Percentiles rank a stretch among this genome's conserved stretches.
These are phyloP conservation scores for Kazachstania viticola DNA, from an alignment of 805 yeast species.

Conservation along the genomic window DNA sequence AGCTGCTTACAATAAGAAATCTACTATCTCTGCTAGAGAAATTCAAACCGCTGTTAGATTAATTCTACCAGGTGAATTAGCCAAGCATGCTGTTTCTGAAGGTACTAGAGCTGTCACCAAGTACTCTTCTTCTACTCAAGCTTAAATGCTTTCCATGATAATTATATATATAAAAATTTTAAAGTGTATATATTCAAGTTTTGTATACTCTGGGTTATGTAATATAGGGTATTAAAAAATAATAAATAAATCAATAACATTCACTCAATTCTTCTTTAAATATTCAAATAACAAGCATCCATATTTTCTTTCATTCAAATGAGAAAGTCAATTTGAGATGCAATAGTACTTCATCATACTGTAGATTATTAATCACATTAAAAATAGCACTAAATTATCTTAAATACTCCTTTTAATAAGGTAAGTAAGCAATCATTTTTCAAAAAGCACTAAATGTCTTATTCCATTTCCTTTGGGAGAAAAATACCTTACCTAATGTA, in stretches of 20 bases:
- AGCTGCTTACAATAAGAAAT: conserved; percentile 97
- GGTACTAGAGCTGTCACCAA: conserved; percentile 98
- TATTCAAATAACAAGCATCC: too few relatives aligned
- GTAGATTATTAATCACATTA: too few relatives aligned
- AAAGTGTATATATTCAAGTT: conserved; percentile 1
- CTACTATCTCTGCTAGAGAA: conserved; percentile 96
- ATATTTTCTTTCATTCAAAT: too few relatives aligned
- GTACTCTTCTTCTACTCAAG: conserved; percentile 60
- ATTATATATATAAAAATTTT: conserved; percentile 1
- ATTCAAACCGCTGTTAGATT: conserved; percentile 97
- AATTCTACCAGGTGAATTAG: conserved; percentile 96
- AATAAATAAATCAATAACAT: not conserved
- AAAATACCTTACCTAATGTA: too few relatives aligned
- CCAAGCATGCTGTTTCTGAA: conserved; percentile 97
- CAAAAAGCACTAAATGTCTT: too few relatives aligned
- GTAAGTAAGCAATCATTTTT: too few relatives aligned
- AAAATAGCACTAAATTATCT: too few relatives aligned
- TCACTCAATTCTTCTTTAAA: not conserved
- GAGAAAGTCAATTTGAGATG: too few relatives aligned
- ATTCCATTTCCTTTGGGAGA: too few relatives aligned
- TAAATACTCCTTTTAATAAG: too few relatives aligned
- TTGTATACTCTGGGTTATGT: not conserved
- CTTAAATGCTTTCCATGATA: conserved; percentile 17
- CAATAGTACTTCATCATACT: too few relatives aligned
- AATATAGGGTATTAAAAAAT: not conserved